phyloP scores from a whole-genome alignment of 768 basidiomycete genomes.

The Boletus subparvulus region DNA sequence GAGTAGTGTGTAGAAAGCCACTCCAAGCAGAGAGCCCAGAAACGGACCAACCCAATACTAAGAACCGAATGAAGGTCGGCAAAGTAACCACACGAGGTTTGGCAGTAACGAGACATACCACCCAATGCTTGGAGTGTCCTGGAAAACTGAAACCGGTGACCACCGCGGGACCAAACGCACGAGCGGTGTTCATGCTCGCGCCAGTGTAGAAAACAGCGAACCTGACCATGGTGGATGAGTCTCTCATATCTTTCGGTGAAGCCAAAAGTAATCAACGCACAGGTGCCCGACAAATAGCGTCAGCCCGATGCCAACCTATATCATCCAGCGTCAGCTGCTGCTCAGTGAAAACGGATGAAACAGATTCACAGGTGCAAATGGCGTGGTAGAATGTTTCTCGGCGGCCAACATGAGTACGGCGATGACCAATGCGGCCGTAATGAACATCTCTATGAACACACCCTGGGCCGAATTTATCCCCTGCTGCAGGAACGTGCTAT shows the following conservation, averaged over 20 bases:
- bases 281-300: conserved; percentile 63
- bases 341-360: background rate
- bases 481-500: conserved; percentile 47
- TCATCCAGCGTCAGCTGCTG: background rate
- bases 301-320: conserved; percentile 61
- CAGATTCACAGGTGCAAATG: conserved; percentile 59
- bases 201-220: conserved; percentile 64
- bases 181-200: conserved; percentile 66
- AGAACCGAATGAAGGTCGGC: conserved; percentile 5
- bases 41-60: conserved; percentile 75
- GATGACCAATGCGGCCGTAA: conserved; percentile 56
- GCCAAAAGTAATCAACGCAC: conserved; percentile 33
- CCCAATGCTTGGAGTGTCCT: conserved; percentile 52
- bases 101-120: conserved; percentile 41
- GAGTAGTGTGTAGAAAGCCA: conserved; percentile 55
- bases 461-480: conserved; percentile 55
- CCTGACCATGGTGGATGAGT: conserved; percentile 29
- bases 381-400: conserved; percentile 64
- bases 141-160: conserved; percentile 51
- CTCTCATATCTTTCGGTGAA: background rate
- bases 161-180: conserved; percentile 69
- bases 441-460: conserved; percentile 73
- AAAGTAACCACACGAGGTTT: background rate
- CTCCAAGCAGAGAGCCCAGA: conserved; percentile 61
- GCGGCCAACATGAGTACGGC: conserved; percentile 73